A percentile compares a stretch with the other conserved stretches of the same genome.
These are phyloP conservation scores for Aspergillus eucalypticola DNA, from an alignment of 2,329 filamentous ascomycete species.

Conservation along the genomic window DNA sequence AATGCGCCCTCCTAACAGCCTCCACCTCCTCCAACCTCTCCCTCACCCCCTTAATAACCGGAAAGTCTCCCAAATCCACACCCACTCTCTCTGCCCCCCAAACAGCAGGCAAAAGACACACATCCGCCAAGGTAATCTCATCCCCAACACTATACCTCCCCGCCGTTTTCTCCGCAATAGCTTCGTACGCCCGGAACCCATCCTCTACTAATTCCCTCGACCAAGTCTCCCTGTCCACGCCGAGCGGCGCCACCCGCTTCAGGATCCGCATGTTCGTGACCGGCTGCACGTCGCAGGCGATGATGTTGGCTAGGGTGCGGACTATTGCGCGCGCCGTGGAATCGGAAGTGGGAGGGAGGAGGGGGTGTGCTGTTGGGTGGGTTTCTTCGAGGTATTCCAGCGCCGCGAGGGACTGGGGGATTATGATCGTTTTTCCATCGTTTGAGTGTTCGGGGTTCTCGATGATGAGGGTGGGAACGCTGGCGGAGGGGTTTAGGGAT, in stretches of 20 bases:
- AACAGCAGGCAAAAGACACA: constrained; percentile 58
- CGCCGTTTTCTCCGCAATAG: constrained; percentile 36
- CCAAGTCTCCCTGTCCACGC: constrained; percentile 51
- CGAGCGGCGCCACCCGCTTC: constrained; percentile 50
- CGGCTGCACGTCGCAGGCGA: constrained; percentile 61
- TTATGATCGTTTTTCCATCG: constrained; percentile 35
- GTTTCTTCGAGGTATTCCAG: constrained; percentile 64
- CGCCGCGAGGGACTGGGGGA: constrained; percentile 60
- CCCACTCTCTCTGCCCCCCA: constrained; percentile 59
- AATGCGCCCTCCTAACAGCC: constrained; percentile 56
- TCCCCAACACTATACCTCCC: constrained; percentile 60
- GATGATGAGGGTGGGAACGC: constrained; percentile 57
- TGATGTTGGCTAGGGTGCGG: constrained; percentile 56
- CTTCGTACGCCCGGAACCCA: constrained; percentile 61
- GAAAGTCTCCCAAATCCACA: constrained; percentile 54
- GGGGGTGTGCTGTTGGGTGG: constrained; percentile 45
- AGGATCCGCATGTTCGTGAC: constrained; percentile 60
- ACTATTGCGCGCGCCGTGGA: constrained; percentile 51
- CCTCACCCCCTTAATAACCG: constrained; percentile 50
- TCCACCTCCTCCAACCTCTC: constrained; percentile 50
- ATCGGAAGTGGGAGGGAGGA: constrained; percentile 51
- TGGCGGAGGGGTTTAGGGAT: constrained; percentile 55
- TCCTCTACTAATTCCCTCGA: constrained; percentile 53
- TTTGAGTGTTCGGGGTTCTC: constrained; percentile 14
- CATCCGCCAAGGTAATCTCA: constrained; percentile 59